These are phyloP conservation scores for Melaleuca alternifolia DNA, from an alignment of 345 rosid genomes.

Conservation along the genomic window DNA sequence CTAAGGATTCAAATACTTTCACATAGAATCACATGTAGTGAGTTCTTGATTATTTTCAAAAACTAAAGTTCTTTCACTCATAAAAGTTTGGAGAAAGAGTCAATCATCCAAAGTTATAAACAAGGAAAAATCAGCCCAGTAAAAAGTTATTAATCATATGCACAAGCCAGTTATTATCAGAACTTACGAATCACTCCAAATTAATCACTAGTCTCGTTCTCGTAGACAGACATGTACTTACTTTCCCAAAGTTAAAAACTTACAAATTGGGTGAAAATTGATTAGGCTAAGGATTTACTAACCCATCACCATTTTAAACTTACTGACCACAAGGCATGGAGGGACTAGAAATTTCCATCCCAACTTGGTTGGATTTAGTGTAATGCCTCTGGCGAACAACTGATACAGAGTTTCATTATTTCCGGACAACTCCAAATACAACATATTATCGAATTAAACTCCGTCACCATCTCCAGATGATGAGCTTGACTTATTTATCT, in stretches of 20 bases:
- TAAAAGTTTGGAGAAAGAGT: background rate
- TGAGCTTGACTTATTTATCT: background rate
- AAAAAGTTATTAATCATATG: no score
- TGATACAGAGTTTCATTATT: no score
- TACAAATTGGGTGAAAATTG: background rate
- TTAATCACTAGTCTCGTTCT: background rate
- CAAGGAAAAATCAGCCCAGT: background rate
- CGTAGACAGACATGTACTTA: background rate
- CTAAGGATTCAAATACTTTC: background rate
- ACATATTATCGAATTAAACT: background rate
- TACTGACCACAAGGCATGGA: no score
- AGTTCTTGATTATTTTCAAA: background rate
- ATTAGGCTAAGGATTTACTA: background rate
- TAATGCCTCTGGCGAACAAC: background rate
- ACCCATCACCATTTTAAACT: no score
- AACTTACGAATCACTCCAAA: background rate
- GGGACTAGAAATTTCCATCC: background rate
- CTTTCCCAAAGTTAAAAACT: background rate
- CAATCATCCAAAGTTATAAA: background rate
- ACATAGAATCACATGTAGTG: background rate
- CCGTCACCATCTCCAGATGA: background rate
- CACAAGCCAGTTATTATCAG: background rate
- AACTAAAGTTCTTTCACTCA: accelerated
- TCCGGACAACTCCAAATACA: background rate
- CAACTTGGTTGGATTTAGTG: background rate